These are phyloP conservation scores for Zymoseptoria crescenta DNA, from an alignment of 2,329 filamentous ascomycete species.

Conservation along the genomic window DNA sequence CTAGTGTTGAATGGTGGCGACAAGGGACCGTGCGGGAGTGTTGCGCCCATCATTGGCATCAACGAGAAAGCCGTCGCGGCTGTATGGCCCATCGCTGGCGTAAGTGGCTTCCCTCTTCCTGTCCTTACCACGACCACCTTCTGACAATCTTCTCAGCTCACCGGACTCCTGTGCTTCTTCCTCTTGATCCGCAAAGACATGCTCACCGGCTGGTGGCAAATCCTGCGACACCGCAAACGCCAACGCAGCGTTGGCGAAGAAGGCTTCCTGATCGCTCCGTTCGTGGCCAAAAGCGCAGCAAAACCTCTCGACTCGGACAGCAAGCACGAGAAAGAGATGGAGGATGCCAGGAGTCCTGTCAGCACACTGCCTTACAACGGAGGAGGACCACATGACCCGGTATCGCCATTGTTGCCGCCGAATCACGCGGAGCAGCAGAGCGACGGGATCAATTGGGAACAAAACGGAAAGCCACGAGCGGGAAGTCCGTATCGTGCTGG, in stretches of 20 bases:
- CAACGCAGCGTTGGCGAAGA: conserved; percentile 3
- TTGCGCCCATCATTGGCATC: conserved; percentile 54
- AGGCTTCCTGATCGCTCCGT: conserved; percentile 7
- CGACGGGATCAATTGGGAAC: neutral
- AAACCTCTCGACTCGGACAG: neutral
- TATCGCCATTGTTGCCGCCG: neutral
- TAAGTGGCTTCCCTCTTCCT: conserved; percentile 39
- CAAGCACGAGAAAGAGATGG: neutral
- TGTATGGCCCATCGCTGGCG: conserved; percentile 63
- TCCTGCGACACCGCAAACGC: conserved; percentile 30
- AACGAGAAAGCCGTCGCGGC: conserved; percentile 62
- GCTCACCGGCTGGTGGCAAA: conserved; percentile 65
- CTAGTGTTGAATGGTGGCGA: conserved; percentile 49
- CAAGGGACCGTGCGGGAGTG: conserved; percentile 54
- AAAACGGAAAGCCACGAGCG: neutral
- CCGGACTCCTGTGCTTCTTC: conserved; percentile 69
- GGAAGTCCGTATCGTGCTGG: neutral
- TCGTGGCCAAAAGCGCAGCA: neutral
- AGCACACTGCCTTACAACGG: neutral
- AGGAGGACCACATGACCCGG: neutral
- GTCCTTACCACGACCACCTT: neutral
- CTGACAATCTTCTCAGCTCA: conserved; percentile 42
- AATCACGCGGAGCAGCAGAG: neutral
- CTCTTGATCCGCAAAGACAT: conserved; percentile 70
- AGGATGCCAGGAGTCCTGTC: neutral